phyloP scores from a whole-genome alignment of 2,329 filamentous ascomycete species.

The Alternaria gansuensis region DNA sequence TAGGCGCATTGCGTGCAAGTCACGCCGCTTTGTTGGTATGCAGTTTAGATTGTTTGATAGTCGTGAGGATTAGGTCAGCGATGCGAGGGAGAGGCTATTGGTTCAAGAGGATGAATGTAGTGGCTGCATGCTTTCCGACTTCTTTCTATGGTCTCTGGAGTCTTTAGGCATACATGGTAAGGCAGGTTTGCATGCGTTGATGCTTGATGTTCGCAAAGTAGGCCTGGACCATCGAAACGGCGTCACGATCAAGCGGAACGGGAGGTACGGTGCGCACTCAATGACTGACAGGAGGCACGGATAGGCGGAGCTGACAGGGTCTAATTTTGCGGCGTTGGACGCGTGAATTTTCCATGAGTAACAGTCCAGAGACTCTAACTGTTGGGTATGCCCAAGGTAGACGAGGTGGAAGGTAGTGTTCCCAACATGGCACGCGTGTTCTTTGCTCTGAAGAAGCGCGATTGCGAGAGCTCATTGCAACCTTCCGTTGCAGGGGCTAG shows the following conservation, averaged over 20 bases:
- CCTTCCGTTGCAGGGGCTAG: slow-evolving; percentile 14
- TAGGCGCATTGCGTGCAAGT: slow-evolving; percentile 15
- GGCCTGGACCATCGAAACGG: slow-evolving; percentile 10
- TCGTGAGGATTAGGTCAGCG: not conserved
- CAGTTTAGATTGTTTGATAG: slow-evolving; percentile 14
- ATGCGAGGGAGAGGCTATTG: slow-evolving; percentile 6
- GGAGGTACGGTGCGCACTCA: slow-evolving; percentile 22
- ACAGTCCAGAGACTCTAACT: slow-evolving; percentile 6
- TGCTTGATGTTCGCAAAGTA: slow-evolving; percentile 4
- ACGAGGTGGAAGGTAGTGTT: slow-evolving; percentile 1
- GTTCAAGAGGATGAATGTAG: not conserved
- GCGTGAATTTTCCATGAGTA: slow-evolving; percentile 12
- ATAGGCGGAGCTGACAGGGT: slow-evolving; percentile 18
- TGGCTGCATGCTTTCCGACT: slow-evolving; percentile 18
- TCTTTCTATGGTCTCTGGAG: not conserved
- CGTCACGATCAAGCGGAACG: slow-evolving; percentile 19
- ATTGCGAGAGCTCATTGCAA: slow-evolving; percentile 14
- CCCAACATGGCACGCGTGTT: slow-evolving; percentile 1
- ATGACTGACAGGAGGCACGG: slow-evolving; percentile 17
- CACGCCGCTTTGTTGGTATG: slow-evolving; percentile 17
- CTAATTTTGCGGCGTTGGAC: slow-evolving; percentile 11
- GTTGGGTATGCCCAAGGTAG: not conserved
- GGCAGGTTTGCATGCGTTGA: slow-evolving; percentile 4
- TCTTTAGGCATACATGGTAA: not conserved
- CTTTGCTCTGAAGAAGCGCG: slow-evolving; percentile 8